phyloP scores from a whole-genome alignment of 2,329 filamentous ascomycete genomes.

The Hymenoscyphus repandus region DNA sequence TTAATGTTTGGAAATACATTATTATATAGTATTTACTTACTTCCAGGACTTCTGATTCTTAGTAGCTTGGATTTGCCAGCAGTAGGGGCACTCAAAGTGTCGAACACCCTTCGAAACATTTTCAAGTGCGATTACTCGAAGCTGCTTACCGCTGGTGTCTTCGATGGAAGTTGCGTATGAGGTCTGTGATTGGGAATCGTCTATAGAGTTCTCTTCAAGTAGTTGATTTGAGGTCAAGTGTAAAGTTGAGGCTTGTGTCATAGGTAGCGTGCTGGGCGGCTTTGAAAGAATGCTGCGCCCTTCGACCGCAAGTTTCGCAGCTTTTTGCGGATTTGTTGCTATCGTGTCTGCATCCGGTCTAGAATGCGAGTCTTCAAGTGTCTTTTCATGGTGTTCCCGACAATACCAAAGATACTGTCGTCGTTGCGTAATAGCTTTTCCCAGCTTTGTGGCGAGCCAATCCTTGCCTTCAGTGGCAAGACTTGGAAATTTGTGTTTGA shows the following conservation, averaged over 20 bases:
- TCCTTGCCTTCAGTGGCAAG: background rate
- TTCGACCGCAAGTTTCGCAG: background rate
- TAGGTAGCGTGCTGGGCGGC: slow-evolving; percentile 7
- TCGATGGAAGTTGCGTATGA: slow-evolving; percentile 13
- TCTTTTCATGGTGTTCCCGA: slow-evolving; percentile 19
- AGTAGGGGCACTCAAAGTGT: slow-evolving; percentile 15
- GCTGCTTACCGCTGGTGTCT: background rate
- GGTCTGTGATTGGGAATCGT: slow-evolving; percentile 10
- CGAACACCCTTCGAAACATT: slow-evolving; percentile 5
- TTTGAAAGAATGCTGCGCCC: slow-evolving; percentile 2
- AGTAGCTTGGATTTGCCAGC: slow-evolving; percentile 15
- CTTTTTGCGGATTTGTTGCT: background rate
- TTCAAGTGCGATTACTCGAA: slow-evolving; percentile 9
- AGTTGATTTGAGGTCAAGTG: background rate
- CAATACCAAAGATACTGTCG: slow-evolving; percentile 27
- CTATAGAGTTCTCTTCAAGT: background rate
- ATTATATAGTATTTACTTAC: no score
- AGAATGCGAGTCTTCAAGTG: slow-evolving; percentile 1
- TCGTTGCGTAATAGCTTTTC: slow-evolving; percentile 25
- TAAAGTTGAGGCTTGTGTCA: slow-evolving; percentile 6
- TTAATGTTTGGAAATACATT: no score
- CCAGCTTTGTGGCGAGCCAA: slow-evolving; percentile 21
- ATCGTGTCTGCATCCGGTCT: background rate
- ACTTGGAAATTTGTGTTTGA: slow-evolving; percentile 9
- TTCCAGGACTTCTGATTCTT: slow-evolving; percentile 19